Evolutionary conservation across 2,329 filamentous ascomycete species (phyloP).

Genomic region (Thelonectria blattea): DNA sequence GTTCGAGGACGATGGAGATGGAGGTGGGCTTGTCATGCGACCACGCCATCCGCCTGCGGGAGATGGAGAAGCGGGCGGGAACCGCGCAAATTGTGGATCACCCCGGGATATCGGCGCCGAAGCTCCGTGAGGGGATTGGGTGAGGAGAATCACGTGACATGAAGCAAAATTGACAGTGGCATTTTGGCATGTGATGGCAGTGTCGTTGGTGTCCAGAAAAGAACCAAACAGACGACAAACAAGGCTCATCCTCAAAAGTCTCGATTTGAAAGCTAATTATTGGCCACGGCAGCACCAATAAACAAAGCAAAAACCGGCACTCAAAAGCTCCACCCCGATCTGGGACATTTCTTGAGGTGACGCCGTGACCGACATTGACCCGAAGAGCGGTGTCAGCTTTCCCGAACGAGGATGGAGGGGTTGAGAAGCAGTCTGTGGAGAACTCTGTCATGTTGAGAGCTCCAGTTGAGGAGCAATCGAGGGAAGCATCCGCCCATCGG

Average conservation of each 20-base stretch:
- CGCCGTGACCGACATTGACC: constrained; percentile 21
- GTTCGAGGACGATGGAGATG: constrained; percentile 16
- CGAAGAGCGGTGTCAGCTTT: constrained; percentile 16
- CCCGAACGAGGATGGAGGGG: constrained; percentile 21
- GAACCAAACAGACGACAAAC: neutral
- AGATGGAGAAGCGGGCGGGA: constrained; percentile 10
- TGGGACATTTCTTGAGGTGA: neutral
- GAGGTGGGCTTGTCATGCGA: constrained; percentile 37
- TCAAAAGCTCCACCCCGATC: neutral
- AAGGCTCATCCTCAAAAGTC: neutral
- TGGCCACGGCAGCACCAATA: neutral
- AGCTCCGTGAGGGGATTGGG: constrained; percentile 28
- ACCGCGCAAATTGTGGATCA: constrained; percentile 23
- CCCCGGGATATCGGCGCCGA: constrained; percentile 30
- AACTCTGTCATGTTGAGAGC: constrained; percentile 11
- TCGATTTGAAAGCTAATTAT: too few species aligned
- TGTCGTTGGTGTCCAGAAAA: neutral
- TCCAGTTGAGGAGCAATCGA: constrained; percentile 1
- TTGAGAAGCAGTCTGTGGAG: constrained; percentile 6
- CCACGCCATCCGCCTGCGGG: constrained; percentile 25
- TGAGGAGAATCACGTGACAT: constrained; percentile 27
- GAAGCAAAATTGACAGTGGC: neutral
- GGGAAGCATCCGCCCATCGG: too few species aligned
- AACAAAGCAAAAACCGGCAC: neutral
- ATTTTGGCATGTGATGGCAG: constrained; percentile 8